phyloP scores from a whole-genome alignment of 345 rosid genomes.

The Punica granatum region DNA sequence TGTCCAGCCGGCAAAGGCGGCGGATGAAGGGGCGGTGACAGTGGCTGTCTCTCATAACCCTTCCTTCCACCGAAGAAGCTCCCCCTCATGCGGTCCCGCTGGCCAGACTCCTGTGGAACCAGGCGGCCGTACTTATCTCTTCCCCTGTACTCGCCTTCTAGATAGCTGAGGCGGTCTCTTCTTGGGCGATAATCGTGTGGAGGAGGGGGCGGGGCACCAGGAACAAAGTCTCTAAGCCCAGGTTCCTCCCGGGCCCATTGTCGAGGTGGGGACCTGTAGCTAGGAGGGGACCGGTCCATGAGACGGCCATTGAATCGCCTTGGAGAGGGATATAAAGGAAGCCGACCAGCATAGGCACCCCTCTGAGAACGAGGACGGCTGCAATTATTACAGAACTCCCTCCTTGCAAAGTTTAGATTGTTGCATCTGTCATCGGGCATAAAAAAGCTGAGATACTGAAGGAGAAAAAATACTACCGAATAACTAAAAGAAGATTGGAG shows the following conservation, averaged over 20 bases:
- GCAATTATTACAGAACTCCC: constrained; percentile 71
- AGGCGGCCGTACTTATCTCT: constrained; percentile 58
- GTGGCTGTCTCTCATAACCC: constrained; percentile 41
- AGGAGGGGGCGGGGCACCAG: constrained; percentile 40
- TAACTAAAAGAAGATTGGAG: too few species aligned
- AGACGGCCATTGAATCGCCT: constrained; percentile 40
- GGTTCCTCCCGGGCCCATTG: constrained; percentile 56
- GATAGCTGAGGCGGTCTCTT: constrained; percentile 44
- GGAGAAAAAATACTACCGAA: neutral
- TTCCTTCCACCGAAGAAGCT: constrained; percentile 43
- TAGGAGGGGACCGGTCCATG: constrained; percentile 51
- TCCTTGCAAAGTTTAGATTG: constrained; percentile 85
- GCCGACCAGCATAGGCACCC: constrained; percentile 43
- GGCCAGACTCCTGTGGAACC: constrained; percentile 43
- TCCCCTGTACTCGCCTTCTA: constrained; percentile 49
- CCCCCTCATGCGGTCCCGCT: constrained; percentile 52
- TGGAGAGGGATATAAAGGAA: constrained; percentile 47
- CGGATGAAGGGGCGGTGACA: constrained; percentile 25
- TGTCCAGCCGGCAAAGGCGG: constrained; percentile 31
- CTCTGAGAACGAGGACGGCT: constrained; percentile 49
- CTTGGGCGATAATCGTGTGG: constrained; percentile 45
- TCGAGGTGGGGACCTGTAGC: constrained; percentile 70
- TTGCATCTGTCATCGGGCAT: constrained; percentile 41
- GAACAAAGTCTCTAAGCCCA: constrained; percentile 37
- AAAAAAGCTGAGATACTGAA: constrained; percentile 4